These are phyloP conservation scores for Rhexocercosporidium sp. DNA, from an alignment of 2,329 filamentous ascomycete genomes.

Conservation along the genomic window DNA sequence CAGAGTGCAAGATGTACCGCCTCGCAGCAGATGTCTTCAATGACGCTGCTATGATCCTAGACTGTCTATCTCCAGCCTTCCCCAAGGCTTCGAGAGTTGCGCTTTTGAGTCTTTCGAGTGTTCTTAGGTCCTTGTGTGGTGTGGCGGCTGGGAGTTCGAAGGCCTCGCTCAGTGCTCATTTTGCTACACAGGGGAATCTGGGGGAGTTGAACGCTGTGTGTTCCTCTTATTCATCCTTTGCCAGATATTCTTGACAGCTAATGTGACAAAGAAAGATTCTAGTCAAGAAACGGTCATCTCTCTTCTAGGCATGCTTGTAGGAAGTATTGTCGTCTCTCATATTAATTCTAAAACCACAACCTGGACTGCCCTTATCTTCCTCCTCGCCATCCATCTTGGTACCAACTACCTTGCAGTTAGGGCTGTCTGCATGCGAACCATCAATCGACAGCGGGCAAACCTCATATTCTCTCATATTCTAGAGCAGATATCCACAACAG, in stretches of 20 bases:
- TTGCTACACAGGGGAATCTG: constrained; percentile 84
- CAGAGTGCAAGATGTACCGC: constrained; percentile 75
- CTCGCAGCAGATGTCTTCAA: constrained; percentile 74
- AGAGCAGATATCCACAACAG: constrained; percentile 7
- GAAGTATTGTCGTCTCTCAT: constrained; percentile 79
- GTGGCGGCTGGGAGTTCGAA: constrained; percentile 91
- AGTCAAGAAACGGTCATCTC: constrained; percentile 95
- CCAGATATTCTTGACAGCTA: not conserved
- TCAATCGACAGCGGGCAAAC: constrained; percentile 87
- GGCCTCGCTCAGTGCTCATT: constrained; percentile 89
- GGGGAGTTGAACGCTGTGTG: constrained; percentile 86
- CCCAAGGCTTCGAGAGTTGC: constrained; percentile 61
- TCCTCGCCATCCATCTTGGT: constrained; percentile 78
- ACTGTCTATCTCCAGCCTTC: constrained; percentile 69
- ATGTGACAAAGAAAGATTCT: constrained; percentile 68
- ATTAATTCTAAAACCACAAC: constrained; percentile 75
- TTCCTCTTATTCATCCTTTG: not conserved
- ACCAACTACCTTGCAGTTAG: constrained; percentile 89
- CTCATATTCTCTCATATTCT: constrained; percentile 72
- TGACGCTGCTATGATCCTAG: constrained; percentile 72
- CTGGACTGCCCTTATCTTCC: constrained; percentile 71
- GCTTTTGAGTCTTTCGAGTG: constrained; percentile 63
- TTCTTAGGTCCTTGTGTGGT: constrained; percentile 76
- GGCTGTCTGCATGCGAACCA: constrained; percentile 78
- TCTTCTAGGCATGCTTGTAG: constrained; percentile 82